phyloP scores from a whole-genome alignment of 1,139 yeast genomes.

The Petasospora fabianii region DNA sequence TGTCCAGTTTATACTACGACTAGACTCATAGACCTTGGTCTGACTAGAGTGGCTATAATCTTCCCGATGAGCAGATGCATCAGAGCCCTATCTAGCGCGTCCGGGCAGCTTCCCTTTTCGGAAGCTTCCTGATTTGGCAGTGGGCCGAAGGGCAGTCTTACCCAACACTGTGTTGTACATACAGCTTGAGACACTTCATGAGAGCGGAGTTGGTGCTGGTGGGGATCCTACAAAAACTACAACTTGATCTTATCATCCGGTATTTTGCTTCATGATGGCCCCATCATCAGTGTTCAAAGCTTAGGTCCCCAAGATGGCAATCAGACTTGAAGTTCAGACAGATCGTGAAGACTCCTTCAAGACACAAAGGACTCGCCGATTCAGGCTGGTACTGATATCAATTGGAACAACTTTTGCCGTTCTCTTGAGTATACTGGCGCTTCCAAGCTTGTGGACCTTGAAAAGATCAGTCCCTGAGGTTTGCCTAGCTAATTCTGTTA shows the following conservation, averaged over 20 bases:
- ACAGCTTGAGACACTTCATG: no score
- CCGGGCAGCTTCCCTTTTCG: constrained; percentile 1
- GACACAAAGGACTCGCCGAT: not conserved
- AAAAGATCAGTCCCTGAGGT: constrained; percentile 1
- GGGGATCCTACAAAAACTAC: no score
- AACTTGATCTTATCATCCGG: no score
- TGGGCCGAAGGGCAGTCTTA: not conserved
- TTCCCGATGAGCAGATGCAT: no score
- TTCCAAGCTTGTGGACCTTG: not conserved
- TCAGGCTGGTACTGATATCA: not conserved
- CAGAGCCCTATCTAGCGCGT: constrained; percentile 3
- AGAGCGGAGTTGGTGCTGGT: no score
- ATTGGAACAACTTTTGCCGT: not conserved
- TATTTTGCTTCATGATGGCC: no score
- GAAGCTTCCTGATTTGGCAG: not conserved
- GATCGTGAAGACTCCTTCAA: not conserved
- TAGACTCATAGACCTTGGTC: no score
- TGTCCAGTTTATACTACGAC: not conserved
- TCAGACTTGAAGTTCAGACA: constrained; percentile 1
- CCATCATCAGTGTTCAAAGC: no score
- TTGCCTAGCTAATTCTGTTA: not conserved
- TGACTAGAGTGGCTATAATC: no score
- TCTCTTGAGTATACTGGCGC: not conserved
- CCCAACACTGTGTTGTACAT: not conserved
- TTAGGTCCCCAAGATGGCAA: constrained; percentile 1